These are phyloP conservation scores for Termitomyces sp. DNA, from an alignment of 768 basidiomycete species.

Conservation along the genomic window DNA sequence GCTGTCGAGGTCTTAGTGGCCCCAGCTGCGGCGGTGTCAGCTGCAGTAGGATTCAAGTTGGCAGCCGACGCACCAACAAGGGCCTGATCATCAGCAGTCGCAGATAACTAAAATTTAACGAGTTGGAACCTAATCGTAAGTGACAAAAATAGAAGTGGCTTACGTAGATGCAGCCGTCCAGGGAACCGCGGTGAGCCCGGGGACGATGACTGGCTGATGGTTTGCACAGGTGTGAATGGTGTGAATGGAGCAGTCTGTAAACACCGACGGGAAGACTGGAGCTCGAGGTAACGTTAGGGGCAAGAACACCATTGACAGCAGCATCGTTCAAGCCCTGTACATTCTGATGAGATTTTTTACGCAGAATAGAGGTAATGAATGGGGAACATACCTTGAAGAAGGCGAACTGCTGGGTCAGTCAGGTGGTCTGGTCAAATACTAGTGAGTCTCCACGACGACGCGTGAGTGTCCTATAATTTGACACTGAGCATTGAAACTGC, in stretches of 20 bases:
- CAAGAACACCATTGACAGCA: constrained; percentile 44
- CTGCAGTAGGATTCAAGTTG: constrained; percentile 9
- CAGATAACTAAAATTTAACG: constrained; percentile 17
- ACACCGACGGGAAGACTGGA: constrained; percentile 55
- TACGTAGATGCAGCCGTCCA: constrained; percentile 62
- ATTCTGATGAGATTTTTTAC: constrained; percentile 26
- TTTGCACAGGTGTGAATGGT: constrained; percentile 52
- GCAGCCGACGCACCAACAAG: constrained; percentile 9
- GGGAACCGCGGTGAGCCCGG: constrained; percentile 55
- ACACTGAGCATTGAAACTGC: constrained; percentile 41
- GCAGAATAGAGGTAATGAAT: neutral
- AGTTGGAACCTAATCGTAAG: neutral
- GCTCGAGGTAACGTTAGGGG: constrained; percentile 45
- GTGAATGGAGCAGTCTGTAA: constrained; percentile 59
- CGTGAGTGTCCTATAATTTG: constrained; percentile 45
- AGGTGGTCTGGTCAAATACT: constrained; percentile 38
- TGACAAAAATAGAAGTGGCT: constrained; percentile 1
- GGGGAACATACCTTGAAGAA: constrained; percentile 43
- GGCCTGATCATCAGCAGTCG: constrained; percentile 17
- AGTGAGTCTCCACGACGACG: constrained; percentile 46
- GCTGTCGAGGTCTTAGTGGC: constrained; percentile 6
- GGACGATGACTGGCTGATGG: constrained; percentile 54
- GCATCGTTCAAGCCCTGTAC: constrained; percentile 44
- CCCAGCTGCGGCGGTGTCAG: neutral
- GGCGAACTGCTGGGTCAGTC: constrained; percentile 39